Base-by-base conservation (phyloP, 768 basidiomycete species). In the Hemileccinum rubropunctum region DNA sequence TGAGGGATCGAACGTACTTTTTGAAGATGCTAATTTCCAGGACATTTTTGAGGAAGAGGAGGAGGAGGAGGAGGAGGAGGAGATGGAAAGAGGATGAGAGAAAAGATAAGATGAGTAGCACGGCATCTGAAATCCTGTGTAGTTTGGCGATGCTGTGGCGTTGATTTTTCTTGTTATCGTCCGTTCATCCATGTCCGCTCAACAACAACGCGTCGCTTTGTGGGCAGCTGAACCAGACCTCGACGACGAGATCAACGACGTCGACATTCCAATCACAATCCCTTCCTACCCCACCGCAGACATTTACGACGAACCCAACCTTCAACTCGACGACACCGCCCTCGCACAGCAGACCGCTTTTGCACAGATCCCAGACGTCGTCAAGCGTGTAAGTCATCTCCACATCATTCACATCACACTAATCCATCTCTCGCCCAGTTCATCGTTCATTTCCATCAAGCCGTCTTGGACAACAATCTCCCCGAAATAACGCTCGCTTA, bases 391-490 rank as follows among this genome's bases (percentile, higher is more conserved):
- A 62, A 68, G 80, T 77, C 40, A 10, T n/a, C n/a, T n/a, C 23
- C 23, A 6, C 23, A 23, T 23, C 23, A 18, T 12, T 48, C 27
- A 15, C 11, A 30, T 30, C 28, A 0, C 21, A 10, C 35, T 17
- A 26, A n/a, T 23, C 17, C 10, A 36, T 27, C 42, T 9, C 3
- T 45, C 39, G 42, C 17, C n/a, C 53, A 95, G 90, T 98, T 98
- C 74, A 88, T 98, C 62, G 83, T 95, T 6, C 90, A 91, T 60
- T 97, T 98, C 69, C 90, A 95, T 64, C 83, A 95, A 77, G 88
- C 94, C 18, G 90, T 98, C 32, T 75, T 88, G 44, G 84, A 92
- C 38, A 93, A 95, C 67, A 95, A 98, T 70, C 79, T 97, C 3
- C 75, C 83, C 5, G 89, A 94, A 61, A 95, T 99, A 58, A 91